Percentiles rank a stretch among this genome's conserved stretches.
phyloP scores from a whole-genome alignment of 768 basidiomycete genomes.

The Neoboletus brunneissimus region DNA sequence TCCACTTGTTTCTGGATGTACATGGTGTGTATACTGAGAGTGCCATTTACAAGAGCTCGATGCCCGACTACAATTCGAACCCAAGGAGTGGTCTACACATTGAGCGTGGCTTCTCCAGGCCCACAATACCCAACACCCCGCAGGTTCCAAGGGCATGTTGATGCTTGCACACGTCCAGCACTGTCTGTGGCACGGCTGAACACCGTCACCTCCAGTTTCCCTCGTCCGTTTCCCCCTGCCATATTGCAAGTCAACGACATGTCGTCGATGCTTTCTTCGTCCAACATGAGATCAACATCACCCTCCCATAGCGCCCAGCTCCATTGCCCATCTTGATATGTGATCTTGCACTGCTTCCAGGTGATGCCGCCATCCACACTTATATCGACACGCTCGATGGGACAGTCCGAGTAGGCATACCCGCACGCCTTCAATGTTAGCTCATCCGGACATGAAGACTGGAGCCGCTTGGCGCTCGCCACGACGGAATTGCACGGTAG shows the following conservation, averaged over 20 bases:
- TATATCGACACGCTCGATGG: slow-evolving; percentile 49
- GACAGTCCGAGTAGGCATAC: slow-evolving; percentile 52
- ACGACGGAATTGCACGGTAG: slow-evolving; percentile 65
- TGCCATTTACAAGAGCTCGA: neutral
- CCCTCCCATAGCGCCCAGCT: slow-evolving; percentile 75
- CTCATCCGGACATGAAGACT: slow-evolving; percentile 17
- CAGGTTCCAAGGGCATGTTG: slow-evolving; percentile 59
- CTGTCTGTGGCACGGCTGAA: slow-evolving; percentile 53
- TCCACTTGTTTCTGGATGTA: neutral
- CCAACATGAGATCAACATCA: slow-evolving; percentile 35
- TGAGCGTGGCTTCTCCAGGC: slow-evolving; percentile 24
- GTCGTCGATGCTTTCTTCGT: slow-evolving; percentile 21
- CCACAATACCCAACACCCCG: slow-evolving; percentile 53
- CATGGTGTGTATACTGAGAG: neutral
- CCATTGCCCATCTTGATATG: slow-evolving; percentile 63
- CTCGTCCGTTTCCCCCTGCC: slow-evolving; percentile 7
- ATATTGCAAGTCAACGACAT: neutral
- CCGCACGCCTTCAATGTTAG: slow-evolving; percentile 43
- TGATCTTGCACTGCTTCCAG: slow-evolving; percentile 51
- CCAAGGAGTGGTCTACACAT: neutral
- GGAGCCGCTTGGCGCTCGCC: slow-evolving; percentile 23
- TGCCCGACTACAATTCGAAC: no score
- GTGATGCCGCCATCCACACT: slow-evolving; percentile 49
- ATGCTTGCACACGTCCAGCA: slow-evolving; percentile 46
- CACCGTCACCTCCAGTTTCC: slow-evolving; percentile 22